Percentiles rank a stretch among this genome's conserved stretches.
Evolutionary conservation across 371 early-diverging fungal genomes (phyloP).

Genomic region (Chytridium lagenaria): DNA sequence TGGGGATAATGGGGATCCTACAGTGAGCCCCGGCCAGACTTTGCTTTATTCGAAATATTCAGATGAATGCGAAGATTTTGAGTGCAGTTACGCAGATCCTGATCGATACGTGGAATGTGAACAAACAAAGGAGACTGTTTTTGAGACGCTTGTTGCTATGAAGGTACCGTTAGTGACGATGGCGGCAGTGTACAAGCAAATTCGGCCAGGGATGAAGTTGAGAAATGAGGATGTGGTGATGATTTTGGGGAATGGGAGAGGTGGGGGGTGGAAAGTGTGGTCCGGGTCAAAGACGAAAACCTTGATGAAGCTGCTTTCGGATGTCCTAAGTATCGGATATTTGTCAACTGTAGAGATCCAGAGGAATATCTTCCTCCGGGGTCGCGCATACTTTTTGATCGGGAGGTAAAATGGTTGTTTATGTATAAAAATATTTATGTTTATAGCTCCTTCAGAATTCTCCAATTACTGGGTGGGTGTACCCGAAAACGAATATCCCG

Average conservation of each 20-base stretch:
- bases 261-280: neutral
- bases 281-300: neutral
- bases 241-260: neutral
- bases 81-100: too few relatives aligned
- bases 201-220: neutral
- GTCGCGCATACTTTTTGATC: too few relatives aligned
- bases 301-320: too few relatives aligned
- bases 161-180: neutral
- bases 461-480: too few relatives aligned
- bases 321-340: too few relatives aligned
- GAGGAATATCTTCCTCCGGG: too few relatives aligned
- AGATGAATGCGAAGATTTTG: neutral
- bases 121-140: neutral
- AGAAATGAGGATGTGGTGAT: neutral
- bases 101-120: neutral
- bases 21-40: neutral
- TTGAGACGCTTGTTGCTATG: neutral
- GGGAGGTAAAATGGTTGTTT: too few relatives aligned
- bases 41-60: neutral
- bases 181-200: neutral
- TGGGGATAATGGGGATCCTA: too few relatives aligned
- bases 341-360: too few relatives aligned
- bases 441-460: too few relatives aligned
- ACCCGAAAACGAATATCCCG: too few relatives aligned
- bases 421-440: too few relatives aligned